Base-by-base conservation (phyloP, 257 asterid species). In the Solanum piurae region DNA sequence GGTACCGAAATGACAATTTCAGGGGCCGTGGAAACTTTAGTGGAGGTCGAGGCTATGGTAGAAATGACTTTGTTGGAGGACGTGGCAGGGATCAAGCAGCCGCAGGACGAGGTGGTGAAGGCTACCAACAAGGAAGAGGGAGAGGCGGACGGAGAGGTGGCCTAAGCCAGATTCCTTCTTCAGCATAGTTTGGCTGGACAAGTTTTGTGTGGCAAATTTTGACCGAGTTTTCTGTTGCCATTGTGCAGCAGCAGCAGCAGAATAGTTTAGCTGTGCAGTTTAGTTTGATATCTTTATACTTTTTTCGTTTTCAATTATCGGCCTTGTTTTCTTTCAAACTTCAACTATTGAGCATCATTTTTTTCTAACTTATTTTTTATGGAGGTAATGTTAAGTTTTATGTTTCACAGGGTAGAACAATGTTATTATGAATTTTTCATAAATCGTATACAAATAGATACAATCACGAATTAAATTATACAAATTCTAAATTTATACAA, bases 11-110 rank as follows among this genome's bases (percentile, higher is more conserved):
- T 52, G 98, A 96, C 36, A 86, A 86, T 87, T 93, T 89, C 89
- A 91, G 97, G 84, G 92, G 93, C 36, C 95, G 93, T 73, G 94
- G 95, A 66, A 94, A 91, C 86, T 93, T 90, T 33, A 88, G 84
- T 40, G 92, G 90, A 62, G 92, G 94, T 76, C 84, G 93, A 42
- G 91, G 92, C 29, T 94, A 93, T 64, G 91, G 92, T 49, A 90
- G 98, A 86, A 92, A 83, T 3, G 98, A 94, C 86, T 94, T 91
- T 77, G 36, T n/a, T 87, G 90, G 98, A 87, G 88, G 89, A 46
- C 91, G 55, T 49, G 64, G 88, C 6, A 60, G 91, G 64, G 83
- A 86, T 85, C 86, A 33, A 23, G 83, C 86, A 29, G 29, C 29
- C 29, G 29, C 29, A 80, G 89, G 89, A 69, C 89, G 73, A 36